Evolutionary conservation across 495 filamentous ascomycete species (phyloP).

Genomic region (Apiosordaria backusii): DNA sequence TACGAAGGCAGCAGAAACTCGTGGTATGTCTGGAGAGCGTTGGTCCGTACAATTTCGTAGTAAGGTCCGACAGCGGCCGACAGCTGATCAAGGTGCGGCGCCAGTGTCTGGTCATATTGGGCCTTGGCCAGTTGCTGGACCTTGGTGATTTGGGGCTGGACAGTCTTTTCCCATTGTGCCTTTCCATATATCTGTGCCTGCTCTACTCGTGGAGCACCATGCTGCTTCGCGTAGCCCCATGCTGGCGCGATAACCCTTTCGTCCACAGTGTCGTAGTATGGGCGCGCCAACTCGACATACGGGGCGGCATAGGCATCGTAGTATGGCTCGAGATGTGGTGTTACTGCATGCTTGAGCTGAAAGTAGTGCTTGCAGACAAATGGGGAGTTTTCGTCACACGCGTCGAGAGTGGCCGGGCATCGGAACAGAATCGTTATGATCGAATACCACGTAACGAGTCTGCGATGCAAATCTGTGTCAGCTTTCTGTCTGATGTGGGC

Average conservation of each 20-base stretch:
- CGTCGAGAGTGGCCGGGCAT: conserved; percentile 68
- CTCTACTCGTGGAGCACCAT: conserved; percentile 74
- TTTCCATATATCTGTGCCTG: conserved; percentile 60
- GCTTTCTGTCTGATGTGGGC: not conserved
- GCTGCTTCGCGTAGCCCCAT: conserved; percentile 60
- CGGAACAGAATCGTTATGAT: conserved; percentile 74
- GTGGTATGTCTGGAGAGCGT: conserved; percentile 62
- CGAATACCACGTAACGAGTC: conserved; percentile 80
- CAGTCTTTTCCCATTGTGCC: conserved; percentile 70
- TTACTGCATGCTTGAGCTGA: conserved; percentile 59
- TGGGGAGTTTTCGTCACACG: conserved; percentile 67
- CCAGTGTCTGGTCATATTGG: conserved; percentile 66
- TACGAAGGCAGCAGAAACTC: conserved; percentile 73
- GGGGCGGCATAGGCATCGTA: conserved; percentile 80
- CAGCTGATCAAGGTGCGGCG: conserved; percentile 67
- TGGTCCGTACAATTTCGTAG: conserved; percentile 59
- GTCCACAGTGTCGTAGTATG: conserved; percentile 68
- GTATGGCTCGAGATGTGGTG: conserved; percentile 80
- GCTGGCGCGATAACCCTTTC: conserved; percentile 63
- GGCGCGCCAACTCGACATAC: conserved; percentile 71
- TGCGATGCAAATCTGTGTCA: conserved; percentile 32
- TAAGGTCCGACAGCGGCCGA: conserved; percentile 62
- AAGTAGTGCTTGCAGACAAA: conserved; percentile 83
- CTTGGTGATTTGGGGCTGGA: conserved; percentile 68
- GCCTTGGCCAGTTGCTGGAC: conserved; percentile 55